Conservation (phyloP, 2,329 filamentous ascomycete species). For the Phaeophleospora eucalypticola region DNA sequence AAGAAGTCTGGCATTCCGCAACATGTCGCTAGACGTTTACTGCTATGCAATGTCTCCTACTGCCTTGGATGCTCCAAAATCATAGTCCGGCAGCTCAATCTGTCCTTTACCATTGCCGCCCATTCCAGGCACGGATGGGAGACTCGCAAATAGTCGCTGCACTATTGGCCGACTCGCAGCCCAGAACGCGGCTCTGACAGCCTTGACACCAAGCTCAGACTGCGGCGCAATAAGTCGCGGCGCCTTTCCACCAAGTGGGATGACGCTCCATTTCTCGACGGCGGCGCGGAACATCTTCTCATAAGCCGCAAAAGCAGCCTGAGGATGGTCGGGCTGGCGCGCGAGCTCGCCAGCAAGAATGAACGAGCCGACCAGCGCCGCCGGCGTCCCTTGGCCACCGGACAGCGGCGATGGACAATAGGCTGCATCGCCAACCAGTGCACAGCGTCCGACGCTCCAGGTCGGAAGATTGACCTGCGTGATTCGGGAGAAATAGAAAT, state of each 20-base stretch:
- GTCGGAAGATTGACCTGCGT: slow-evolving; percentile 36
- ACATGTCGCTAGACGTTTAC: no score
- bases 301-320: slow-evolving; percentile 23
- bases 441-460: slow-evolving; percentile 34
- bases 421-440: slow-evolving; percentile 38
- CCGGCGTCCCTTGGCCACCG: slow-evolving; percentile 31
- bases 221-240: slow-evolving; percentile 23
- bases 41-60: no score
- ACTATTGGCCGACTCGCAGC: no score
- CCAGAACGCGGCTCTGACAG: no score
- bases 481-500: slow-evolving; percentile 46
- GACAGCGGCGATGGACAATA: slow-evolving; percentile 35
- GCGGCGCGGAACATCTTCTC: slow-evolving; percentile 20
- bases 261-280: slow-evolving; percentile 22
- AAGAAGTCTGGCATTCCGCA: no score
- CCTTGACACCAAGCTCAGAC: no score
- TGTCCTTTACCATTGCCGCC: no score
- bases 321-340: slow-evolving; percentile 9
- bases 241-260: slow-evolving; percentile 28
- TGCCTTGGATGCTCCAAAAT: no score
- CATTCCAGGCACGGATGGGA: no score
- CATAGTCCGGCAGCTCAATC: no score
- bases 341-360: slow-evolving; percentile 28
- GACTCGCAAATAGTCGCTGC: no score
- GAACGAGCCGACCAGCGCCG: slow-evolving; percentile 39